Evolutionary conservation across 768 basidiomycete genomes (phyloP).

Genomic region (Russula griseocarnosa): DNA sequence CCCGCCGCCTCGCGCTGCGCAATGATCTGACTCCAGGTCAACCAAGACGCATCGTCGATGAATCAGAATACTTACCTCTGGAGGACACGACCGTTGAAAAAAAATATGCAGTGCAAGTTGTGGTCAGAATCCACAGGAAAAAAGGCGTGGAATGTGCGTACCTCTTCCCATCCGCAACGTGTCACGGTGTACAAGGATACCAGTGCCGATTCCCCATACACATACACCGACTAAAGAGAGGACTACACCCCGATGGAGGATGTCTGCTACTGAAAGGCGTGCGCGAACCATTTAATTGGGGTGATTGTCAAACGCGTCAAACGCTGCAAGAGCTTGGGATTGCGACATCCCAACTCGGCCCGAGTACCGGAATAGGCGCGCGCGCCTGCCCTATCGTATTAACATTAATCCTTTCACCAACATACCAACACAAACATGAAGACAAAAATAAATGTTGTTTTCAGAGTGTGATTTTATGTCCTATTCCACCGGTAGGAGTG

Average conservation of each 20-base stretch:
- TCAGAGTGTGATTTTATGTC: too few species aligned
- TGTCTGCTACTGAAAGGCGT: constrained; percentile 20
- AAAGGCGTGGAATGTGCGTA: not conserved
- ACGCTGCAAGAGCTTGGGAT: too few species aligned
- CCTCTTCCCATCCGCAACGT: constrained; percentile 25
- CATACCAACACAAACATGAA: too few species aligned
- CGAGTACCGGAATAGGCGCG: not conserved
- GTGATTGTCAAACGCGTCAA: not conserved
- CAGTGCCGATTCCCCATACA: constrained; percentile 19
- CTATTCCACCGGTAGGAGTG: too few species aligned
- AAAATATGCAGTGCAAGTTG: not conserved
- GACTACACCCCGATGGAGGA: constrained; percentile 24
- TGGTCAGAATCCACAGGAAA: constrained; percentile 1
- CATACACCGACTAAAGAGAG: constrained; percentile 21
- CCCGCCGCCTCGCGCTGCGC: constrained; percentile 22
- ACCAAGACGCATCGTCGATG: not conserved
- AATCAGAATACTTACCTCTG: constrained; percentile 7
- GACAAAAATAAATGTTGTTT: too few species aligned
- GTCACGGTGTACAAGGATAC: constrained; percentile 19
- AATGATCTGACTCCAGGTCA: constrained; percentile 17
- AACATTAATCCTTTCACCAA: too few species aligned
- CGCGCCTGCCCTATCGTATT: too few species aligned
- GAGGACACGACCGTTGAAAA: not conserved
- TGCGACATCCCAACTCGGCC: not conserved
- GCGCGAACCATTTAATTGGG: constrained; percentile 8